Evolutionary conservation across 352 stramenopile species (phyloP).

Genomic region (Aphanomyces cochlioides): DNA sequence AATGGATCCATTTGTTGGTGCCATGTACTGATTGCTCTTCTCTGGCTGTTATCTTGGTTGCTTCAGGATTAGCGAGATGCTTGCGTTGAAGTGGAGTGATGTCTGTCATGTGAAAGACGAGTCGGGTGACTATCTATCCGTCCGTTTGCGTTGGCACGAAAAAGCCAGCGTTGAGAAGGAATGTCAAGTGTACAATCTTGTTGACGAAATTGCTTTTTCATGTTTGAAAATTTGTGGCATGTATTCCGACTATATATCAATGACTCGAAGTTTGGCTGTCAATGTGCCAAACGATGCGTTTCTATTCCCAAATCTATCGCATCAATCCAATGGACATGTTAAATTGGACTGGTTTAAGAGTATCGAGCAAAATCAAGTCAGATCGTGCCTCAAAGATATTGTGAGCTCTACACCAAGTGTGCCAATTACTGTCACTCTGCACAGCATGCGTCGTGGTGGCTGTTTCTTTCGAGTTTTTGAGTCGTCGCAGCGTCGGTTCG

Average conservation of each 20-base stretch:
- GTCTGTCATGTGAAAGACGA: neutral
- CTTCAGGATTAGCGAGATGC: neutral
- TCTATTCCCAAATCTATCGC: neutral
- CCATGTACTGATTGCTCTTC: neutral
- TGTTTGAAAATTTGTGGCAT: neutral
- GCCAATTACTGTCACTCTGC: neutral
- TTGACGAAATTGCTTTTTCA: neutral
- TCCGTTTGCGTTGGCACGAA: neutral
- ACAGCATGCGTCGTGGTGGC: neutral
- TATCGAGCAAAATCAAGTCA: neutral
- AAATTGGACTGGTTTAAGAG: neutral
- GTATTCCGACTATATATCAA: neutral
- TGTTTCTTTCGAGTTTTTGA: neutral
- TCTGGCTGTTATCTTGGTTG: neutral
- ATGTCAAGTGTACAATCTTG: neutral
- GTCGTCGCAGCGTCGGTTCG: neutral
- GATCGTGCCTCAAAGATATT: neutral
- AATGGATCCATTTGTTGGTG: neutral
- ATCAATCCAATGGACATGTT: neutral
- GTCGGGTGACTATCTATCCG: neutral
- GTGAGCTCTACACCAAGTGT: neutral
- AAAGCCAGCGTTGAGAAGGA: neutral
- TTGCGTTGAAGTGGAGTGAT: neutral
- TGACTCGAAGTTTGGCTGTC: neutral
- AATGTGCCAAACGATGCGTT: neutral